Percentiles rank a stretch among this genome's conserved stretches.
Conservation (phyloP, 768 basidiomycete genomes). For the Phylloporus sp. region DNA sequence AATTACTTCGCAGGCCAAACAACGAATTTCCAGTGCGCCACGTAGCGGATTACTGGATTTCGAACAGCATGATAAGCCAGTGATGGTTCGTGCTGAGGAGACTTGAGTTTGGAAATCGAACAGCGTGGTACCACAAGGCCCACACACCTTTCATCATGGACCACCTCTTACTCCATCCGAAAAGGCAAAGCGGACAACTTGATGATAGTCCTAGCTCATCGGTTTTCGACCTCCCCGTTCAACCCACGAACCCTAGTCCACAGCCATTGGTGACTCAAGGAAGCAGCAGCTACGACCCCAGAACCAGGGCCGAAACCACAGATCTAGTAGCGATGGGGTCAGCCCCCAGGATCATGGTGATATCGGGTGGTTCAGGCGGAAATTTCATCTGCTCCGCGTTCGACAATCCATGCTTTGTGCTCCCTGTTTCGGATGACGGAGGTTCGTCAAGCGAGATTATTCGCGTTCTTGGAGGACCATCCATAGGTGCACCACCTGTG, state of each 20-base stretch:
- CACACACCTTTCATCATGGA: no score
- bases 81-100: no score
- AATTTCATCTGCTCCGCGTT: slow-evolving; percentile 90
- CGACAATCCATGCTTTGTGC: slow-evolving; percentile 68
- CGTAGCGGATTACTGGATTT: no score
- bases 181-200: slow-evolving; percentile 5
- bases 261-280: slow-evolving; percentile 18
- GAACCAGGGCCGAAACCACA: slow-evolving; percentile 2
- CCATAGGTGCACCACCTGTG: slow-evolving; percentile 53
- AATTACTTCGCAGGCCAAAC: not conserved
- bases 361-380: slow-evolving; percentile 94
- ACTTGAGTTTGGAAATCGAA: no score
- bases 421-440: slow-evolving; percentile 95
- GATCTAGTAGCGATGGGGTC: slow-evolving; percentile 1
- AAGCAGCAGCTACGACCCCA: not conserved
- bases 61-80: no score
- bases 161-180: slow-evolving; percentile 7
- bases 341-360: slow-evolving; percentile 57
- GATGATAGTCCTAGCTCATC: slow-evolving; percentile 62
- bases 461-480: slow-evolving; percentile 83
- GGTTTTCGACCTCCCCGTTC: slow-evolving; percentile 69
- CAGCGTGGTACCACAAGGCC: no score
- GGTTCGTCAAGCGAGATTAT: slow-evolving; percentile 95
- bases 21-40: no score
- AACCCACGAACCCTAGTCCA: slow-evolving; percentile 21